Percentiles rank a stretch among this genome's conserved stretches.
Evolutionary conservation across 495 filamentous ascomycete species (phyloP).

Genomic region (Penicillium steckii): DNA sequence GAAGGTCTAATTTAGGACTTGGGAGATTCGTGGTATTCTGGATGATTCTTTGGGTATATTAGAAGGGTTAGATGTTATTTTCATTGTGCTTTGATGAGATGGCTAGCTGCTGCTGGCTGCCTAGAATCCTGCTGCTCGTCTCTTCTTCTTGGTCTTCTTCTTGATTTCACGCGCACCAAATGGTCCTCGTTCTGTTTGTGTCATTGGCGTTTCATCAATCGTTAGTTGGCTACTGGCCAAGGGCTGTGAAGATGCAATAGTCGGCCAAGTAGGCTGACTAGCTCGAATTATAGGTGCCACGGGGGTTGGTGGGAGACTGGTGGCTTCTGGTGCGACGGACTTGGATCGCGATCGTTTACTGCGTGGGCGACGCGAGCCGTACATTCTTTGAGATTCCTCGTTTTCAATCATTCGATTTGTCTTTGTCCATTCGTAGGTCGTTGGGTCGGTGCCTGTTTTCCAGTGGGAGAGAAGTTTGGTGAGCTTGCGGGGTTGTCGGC

Average conservation of each 20-base stretch:
- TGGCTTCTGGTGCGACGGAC: slow-evolving; percentile 12
- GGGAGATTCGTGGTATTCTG: background rate
- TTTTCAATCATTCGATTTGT: slow-evolving; percentile 20
- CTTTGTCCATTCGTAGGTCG: slow-evolving; percentile 38
- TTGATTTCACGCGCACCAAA: slow-evolving; percentile 34
- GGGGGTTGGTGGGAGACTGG: slow-evolving; percentile 26
- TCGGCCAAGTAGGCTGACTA: slow-evolving; percentile 47
- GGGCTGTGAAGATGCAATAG: slow-evolving; percentile 9
- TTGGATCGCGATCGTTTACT: slow-evolving; percentile 20
- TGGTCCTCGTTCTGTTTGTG: slow-evolving; percentile 39
- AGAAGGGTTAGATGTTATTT: too few species aligned
- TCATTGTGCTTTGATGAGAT: too few species aligned
- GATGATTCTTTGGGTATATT: too few species aligned
- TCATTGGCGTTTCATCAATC: slow-evolving; percentile 32
- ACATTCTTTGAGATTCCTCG: slow-evolving; percentile 19
- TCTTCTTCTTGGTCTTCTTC: slow-evolving; percentile 39
- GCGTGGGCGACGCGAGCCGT: slow-evolving; percentile 20
- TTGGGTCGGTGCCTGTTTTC: slow-evolving; percentile 37
- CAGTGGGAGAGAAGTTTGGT: slow-evolving; percentile 43
- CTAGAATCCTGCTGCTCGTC: slow-evolving; percentile 45
- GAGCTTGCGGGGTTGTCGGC: slow-evolving; percentile 23
- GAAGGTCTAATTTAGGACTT: background rate
- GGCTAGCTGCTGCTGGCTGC: background rate
- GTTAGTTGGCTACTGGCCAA: slow-evolving; percentile 39
- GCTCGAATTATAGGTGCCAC: slow-evolving; percentile 22